These are phyloP conservation scores for Nicotiana knightiana DNA, from an alignment of 257 asterid genomes.

Conservation along the genomic window DNA sequence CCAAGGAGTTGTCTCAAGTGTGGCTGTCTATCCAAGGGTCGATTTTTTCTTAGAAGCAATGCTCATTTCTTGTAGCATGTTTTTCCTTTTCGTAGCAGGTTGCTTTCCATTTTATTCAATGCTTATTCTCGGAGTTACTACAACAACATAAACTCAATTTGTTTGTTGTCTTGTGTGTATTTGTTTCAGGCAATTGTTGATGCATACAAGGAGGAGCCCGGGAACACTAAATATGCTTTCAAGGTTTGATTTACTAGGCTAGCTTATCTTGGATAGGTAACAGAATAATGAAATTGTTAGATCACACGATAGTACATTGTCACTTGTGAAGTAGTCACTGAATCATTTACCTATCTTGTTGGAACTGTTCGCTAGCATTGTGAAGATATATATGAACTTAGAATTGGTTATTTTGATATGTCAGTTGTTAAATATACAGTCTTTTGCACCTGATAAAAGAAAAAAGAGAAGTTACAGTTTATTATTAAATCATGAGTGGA, in stretches of 20 bases:
- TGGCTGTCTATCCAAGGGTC: not conserved
- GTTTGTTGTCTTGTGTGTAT: not conserved
- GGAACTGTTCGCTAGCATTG: not conserved
- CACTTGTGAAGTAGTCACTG: constrained; percentile 3
- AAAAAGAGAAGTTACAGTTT: no score
- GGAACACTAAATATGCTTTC: constrained; percentile 79
- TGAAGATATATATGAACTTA: not conserved
- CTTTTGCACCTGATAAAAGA: no score
- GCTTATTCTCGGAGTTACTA: not conserved
- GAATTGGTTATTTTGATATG: constrained; percentile 1
- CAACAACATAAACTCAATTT: not conserved
- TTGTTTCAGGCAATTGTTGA: constrained; percentile 68
- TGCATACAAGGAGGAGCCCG: constrained; percentile 89
- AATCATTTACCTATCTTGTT: not conserved
- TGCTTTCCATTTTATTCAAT: not conserved
- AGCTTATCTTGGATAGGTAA: not conserved
- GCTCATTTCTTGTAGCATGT: not conserved
- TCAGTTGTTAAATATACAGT: not conserved
- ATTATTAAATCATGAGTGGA: not conserved
- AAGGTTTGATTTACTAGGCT: constrained; percentile 47
- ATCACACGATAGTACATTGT: not conserved
- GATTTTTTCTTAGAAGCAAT: not conserved
- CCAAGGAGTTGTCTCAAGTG: not conserved
- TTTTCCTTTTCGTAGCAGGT: not conserved
- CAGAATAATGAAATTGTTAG: not conserved